phyloP scores from a whole-genome alignment of 768 basidiomycete genomes.

The Kwoniella pini region DNA sequence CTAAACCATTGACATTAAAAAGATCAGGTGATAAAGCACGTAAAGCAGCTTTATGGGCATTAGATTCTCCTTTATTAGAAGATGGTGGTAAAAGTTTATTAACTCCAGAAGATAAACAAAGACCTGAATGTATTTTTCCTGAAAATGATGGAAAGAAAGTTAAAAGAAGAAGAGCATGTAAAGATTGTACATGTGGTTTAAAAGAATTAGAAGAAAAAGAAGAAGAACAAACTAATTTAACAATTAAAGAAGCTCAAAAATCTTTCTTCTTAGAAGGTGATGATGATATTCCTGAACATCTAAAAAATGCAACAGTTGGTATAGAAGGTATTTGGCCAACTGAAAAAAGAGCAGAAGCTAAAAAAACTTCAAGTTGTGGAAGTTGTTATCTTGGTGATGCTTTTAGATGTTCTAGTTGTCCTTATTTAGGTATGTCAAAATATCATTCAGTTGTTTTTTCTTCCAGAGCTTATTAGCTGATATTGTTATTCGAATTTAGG shows the following conservation, averaged over 20 bases:
- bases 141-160: slow-evolving; percentile 48
- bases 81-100: slow-evolving; percentile 83
- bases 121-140: slow-evolving; percentile 68
- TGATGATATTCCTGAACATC: slow-evolving; percentile 57
- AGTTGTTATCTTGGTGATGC: slow-evolving; percentile 98
- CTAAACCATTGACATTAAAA: slow-evolving; percentile 41
- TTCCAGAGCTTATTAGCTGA: background rate
- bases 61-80: slow-evolving; percentile 68
- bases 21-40: slow-evolving; percentile 63
- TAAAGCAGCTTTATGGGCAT: slow-evolving; percentile 86
- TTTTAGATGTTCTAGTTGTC: slow-evolving; percentile 93
- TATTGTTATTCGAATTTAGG: slow-evolving; percentile 60
- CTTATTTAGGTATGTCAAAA: slow-evolving; percentile 91
- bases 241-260: slow-evolving; percentile 57
- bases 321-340: slow-evolving; percentile 53
- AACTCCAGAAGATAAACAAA: slow-evolving; percentile 75
- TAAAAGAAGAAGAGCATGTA: slow-evolving; percentile 69
- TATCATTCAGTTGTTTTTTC: background rate
- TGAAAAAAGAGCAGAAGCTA: slow-evolving; percentile 50
- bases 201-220: slow-evolving; percentile 91
- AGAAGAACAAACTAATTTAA: slow-evolving; percentile 48
- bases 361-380: slow-evolving; percentile 85
- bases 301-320: slow-evolving; percentile 49
- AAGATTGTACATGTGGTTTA: slow-evolving; percentile 93
- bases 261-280: slow-evolving; percentile 60